Percentiles rank a stretch among this genome's conserved stretches.
Evolutionary conservation across 192 early-diverging fungal species (phyloP).

Genomic region (Podila epigama): DNA sequence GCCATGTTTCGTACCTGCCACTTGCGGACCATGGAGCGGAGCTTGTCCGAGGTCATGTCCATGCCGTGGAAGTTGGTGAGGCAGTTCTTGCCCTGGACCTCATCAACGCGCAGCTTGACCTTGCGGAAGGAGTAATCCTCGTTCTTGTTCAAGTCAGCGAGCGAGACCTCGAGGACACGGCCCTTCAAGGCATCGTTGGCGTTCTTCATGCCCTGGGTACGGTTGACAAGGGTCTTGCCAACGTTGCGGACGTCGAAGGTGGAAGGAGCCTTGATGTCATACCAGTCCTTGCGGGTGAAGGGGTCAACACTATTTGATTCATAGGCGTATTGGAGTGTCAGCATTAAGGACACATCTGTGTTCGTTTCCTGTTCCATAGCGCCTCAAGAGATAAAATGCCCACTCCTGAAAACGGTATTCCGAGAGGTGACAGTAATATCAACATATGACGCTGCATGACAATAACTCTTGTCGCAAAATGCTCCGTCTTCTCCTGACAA

Average conservation of each 20-base stretch:
- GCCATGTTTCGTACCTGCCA: slow-evolving; percentile 78
- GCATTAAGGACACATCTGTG: not conserved
- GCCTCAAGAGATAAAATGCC: too few relatives aligned
- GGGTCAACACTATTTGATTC: slow-evolving; percentile 85
- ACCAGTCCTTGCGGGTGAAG: slow-evolving; percentile 99
- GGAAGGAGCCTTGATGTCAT: slow-evolving; percentile 98
- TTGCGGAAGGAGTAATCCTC: slow-evolving; percentile 96
- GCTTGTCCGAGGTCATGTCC: slow-evolving; percentile 99
- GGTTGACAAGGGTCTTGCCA: slow-evolving; percentile 99
- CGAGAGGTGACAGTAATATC: too few relatives aligned
- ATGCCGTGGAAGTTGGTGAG: slow-evolving; percentile 99
- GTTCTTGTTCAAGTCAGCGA: slow-evolving; percentile 94
- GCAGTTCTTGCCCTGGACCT: slow-evolving; percentile 98
- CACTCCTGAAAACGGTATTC: too few relatives aligned
- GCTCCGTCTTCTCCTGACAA: too few relatives aligned
- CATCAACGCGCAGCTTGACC: slow-evolving; percentile 96
- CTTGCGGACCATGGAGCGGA: slow-evolving; percentile 99
- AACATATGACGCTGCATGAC: too few relatives aligned
- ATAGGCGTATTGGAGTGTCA: not conserved
- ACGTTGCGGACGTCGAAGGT: slow-evolving; percentile 94
- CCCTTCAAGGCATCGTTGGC: slow-evolving; percentile 94
- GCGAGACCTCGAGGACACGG: slow-evolving; percentile 91
- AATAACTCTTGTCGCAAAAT: too few relatives aligned
- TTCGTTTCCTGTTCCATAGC: not conserved
- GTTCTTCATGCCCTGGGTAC: slow-evolving; percentile 97